These are phyloP conservation scores for Penicillium sp. DNA, from an alignment of 2,329 filamentous ascomycete species.

Conservation along the genomic window DNA sequence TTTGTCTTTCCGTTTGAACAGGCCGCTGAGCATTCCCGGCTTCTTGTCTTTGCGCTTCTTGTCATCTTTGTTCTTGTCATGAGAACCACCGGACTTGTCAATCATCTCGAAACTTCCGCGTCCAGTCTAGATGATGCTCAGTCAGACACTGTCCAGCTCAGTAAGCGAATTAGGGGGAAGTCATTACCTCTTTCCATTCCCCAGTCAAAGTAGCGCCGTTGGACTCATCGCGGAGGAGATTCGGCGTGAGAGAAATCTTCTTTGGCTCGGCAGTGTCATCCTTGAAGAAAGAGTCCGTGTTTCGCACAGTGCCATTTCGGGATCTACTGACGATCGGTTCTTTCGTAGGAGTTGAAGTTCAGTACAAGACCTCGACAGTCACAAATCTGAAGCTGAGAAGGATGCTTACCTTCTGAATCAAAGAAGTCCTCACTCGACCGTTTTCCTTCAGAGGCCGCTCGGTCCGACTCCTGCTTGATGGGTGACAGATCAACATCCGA, in stretches of 20 bases:
- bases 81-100: constrained; percentile 59
- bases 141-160: background rate
- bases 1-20: constrained; percentile 63
- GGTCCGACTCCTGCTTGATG: constrained; percentile 23
- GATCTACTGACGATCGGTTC: constrained; percentile 48
- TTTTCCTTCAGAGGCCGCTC: constrained; percentile 31
- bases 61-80: constrained; percentile 64
- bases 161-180: background rate
- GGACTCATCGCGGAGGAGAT: constrained; percentile 76
- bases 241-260: constrained; percentile 94
- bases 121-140: constrained; percentile 38
- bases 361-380: constrained; percentile 5
- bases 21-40: constrained; percentile 63
- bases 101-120: constrained; percentile 69
- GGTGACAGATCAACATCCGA: constrained; percentile 13
- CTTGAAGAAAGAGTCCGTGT: constrained; percentile 95
- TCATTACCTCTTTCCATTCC: constrained; percentile 38
- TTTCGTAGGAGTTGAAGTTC: constrained; percentile 14
- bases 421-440: constrained; percentile 64
- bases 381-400: background rate
- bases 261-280: constrained; percentile 92
- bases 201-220: constrained; percentile 20
- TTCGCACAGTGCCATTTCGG: constrained; percentile 78
- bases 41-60: constrained; percentile 71
- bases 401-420: constrained; percentile 39